These are phyloP conservation scores for Pseudofabraea citricarpa DNA, from an alignment of 2,329 filamentous ascomycete genomes.

Conservation along the genomic window DNA sequence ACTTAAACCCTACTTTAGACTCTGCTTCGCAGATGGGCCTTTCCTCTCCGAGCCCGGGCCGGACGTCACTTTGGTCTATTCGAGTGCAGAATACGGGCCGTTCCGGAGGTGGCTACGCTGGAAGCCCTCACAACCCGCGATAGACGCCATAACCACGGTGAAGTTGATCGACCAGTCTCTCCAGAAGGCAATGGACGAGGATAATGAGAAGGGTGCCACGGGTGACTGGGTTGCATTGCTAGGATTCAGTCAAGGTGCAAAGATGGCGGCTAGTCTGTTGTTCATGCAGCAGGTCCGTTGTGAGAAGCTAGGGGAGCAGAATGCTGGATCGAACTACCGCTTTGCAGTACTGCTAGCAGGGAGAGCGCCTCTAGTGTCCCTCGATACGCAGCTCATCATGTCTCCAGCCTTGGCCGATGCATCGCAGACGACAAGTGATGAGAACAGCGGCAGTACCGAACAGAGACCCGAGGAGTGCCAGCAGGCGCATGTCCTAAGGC, in stretches of 20 bases:
- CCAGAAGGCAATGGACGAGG: conserved; percentile 43
- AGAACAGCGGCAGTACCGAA: conserved; percentile 34
- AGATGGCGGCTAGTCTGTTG: conserved; percentile 54
- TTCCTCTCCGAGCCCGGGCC: conserved; percentile 58
- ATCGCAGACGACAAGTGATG: conserved; percentile 20
- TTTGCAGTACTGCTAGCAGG: conserved; percentile 62
- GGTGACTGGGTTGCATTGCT: conserved; percentile 58
- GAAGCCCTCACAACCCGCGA: conserved; percentile 48
- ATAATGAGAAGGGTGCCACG: conserved; percentile 39
- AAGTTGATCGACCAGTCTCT: conserved; percentile 36
- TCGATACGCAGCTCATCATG: conserved; percentile 32
- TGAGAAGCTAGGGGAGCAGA: neutral
- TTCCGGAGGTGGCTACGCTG: conserved; percentile 63
- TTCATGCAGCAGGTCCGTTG: conserved; percentile 52
- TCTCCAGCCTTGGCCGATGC: conserved; percentile 6
- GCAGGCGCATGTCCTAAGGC: conserved; percentile 41
- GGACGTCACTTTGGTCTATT: conserved; percentile 61
- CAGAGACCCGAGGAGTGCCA: conserved; percentile 8
- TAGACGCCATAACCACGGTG: conserved; percentile 37
- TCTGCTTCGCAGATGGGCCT: conserved; percentile 69
- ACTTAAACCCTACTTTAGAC: conserved; percentile 49
- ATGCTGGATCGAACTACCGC: conserved; percentile 38
- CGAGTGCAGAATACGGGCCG: conserved; percentile 58
- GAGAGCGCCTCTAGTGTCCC: conserved; percentile 51
- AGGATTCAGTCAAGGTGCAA: conserved; percentile 65